A percentile compares a stretch with the other conserved stretches of the same genome.
phyloP scores from a whole-genome alignment of 805 yeast species.

The Ogataea dorogensis region DNA sequence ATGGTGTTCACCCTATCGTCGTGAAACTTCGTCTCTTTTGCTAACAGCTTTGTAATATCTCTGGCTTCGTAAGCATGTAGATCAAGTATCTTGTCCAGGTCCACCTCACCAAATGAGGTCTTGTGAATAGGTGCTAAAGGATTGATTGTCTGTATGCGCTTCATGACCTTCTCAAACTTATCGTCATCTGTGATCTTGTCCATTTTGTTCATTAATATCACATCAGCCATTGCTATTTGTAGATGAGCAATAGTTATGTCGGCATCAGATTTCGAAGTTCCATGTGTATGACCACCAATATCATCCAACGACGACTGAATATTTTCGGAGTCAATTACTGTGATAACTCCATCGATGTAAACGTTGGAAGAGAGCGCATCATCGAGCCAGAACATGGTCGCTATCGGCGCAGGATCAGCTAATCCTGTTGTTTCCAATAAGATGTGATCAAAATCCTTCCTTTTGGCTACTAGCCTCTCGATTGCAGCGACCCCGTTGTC shows the following conservation, averaged over 20 bases:
- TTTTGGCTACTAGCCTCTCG: slow-evolving; percentile 75
- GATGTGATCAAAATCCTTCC: slow-evolving; percentile 78
- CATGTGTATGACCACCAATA: slow-evolving; percentile 67
- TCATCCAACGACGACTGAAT: slow-evolving; percentile 68
- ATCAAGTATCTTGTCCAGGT: slow-evolving; percentile 65
- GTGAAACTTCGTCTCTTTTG: slow-evolving; percentile 35
- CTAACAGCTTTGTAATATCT: slow-evolving; percentile 25
- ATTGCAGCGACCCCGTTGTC: slow-evolving; percentile 94
- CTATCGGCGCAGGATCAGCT: slow-evolving; percentile 97
- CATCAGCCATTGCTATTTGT: slow-evolving; percentile 90
- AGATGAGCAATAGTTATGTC: slow-evolving; percentile 79
- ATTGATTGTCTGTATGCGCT: slow-evolving; percentile 56
- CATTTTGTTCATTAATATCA: slow-evolving; percentile 71
- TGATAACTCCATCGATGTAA: slow-evolving; percentile 86
- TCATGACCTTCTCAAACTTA: slow-evolving; percentile 27
- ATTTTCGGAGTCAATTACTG: slow-evolving; percentile 78
- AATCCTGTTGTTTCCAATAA: slow-evolving; percentile 91
- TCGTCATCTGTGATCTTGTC: slow-evolving; percentile 46
- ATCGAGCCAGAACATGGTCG: slow-evolving; percentile 96
- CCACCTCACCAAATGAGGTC: slow-evolving; percentile 74
- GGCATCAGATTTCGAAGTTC: slow-evolving; percentile 34
- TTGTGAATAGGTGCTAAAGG: slow-evolving; percentile 62
- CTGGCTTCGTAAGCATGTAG: slow-evolving; percentile 70
- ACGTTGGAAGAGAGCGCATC: slow-evolving; percentile 82
- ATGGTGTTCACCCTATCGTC: slow-evolving; percentile 56